phyloP scores from a whole-genome alignment of 139 green algal species.

The Edaphochlamys debaryana region DNA sequence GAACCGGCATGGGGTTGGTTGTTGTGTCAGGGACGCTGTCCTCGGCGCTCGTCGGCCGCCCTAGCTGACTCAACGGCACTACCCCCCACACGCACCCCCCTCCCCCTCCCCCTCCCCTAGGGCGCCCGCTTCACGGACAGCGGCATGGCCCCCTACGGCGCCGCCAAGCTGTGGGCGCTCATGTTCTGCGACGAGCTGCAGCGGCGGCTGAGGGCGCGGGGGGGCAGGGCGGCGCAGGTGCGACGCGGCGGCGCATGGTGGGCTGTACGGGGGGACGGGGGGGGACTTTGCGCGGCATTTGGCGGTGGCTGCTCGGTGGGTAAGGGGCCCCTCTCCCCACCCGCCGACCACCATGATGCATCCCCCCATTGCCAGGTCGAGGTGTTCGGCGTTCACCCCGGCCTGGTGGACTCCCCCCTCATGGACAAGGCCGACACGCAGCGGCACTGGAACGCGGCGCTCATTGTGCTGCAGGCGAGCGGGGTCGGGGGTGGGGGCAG shows the following conservation, averaged over 20 bases:
- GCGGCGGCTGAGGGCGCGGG: constrained; percentile 4
- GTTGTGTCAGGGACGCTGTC: no score
- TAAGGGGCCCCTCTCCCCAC: no score
- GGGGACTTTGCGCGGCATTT: no score
- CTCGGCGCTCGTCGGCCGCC: no score
- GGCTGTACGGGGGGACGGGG: no score
- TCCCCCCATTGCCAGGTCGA: no score
- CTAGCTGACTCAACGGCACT: no score
- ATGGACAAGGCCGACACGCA: constrained; percentile 19
- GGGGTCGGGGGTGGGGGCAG: neutral
- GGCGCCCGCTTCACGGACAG: constrained; percentile 45
- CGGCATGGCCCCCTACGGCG: constrained; percentile 40
- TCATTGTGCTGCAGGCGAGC: constrained; percentile 9
- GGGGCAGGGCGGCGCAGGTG: constrained; percentile 8
- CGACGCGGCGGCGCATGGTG: neutral
- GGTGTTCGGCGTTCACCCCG: constrained; percentile 41
- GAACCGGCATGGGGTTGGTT: no score
- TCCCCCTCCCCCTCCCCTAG: neutral
- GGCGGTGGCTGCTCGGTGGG: no score
- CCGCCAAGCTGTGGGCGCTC: constrained; percentile 38
- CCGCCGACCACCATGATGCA: no score
- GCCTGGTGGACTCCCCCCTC: constrained; percentile 26
- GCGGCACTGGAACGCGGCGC: neutral
- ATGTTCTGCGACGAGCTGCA: constrained; percentile 43
- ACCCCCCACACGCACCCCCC: neutral